These are phyloP conservation scores for Tetrapisispora taiwanensis DNA, from an alignment of 805 yeast genomes.

Conservation along the genomic window DNA sequence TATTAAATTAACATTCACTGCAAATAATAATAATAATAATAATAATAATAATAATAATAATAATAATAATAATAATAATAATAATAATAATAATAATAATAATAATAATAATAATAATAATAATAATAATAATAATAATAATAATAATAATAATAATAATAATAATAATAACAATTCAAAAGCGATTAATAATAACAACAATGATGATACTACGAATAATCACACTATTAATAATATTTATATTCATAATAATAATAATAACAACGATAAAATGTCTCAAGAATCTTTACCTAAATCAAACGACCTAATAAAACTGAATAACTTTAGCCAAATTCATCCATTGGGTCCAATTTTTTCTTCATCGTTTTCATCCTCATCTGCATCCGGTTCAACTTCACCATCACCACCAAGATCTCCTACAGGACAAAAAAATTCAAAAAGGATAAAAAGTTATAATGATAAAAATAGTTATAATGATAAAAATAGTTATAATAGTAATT, in stretches of 20 bases:
- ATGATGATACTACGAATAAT: no score
- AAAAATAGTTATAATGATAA: background rate
- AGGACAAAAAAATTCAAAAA: background rate
- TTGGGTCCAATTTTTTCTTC: background rate
- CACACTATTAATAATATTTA: no score
- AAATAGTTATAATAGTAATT: background rate
- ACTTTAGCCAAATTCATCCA: background rate
- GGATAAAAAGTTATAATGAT: background rate
- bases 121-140: no score
- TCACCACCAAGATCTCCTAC: background rate
- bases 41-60: background rate
- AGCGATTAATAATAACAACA: constrained; percentile 2
- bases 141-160: background rate
- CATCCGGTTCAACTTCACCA: background rate
- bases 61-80: background rate
- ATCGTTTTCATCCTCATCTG: background rate
- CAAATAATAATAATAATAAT: constrained; percentile 1
- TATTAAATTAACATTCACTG: constrained; percentile 48
- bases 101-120: background rate
- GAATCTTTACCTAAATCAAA: background rate
- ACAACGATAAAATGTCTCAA: background rate
- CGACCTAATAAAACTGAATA: background rate
- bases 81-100: background rate
- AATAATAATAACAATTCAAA: background rate
- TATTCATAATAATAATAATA: no score